Conservation (phyloP, 768 basidiomycete species). For the Chalciporus piperatus region DNA sequence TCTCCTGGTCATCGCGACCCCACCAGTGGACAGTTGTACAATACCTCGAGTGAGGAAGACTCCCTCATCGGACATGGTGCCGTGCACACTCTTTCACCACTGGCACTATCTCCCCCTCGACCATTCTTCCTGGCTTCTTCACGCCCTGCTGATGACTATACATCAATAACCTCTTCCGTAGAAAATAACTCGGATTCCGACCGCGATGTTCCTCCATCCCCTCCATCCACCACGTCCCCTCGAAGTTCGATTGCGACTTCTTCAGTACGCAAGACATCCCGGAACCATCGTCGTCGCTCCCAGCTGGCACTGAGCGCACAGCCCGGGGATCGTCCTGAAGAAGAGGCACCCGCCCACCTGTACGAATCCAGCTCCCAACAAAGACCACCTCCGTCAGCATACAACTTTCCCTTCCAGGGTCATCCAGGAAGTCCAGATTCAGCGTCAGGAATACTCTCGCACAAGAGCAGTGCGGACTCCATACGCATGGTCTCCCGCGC, state of each 20-base stretch:
- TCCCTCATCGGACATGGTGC: slow-evolving; percentile 11
- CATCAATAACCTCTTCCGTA: slow-evolving; percentile 14
- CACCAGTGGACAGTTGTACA: slow-evolving; percentile 13
- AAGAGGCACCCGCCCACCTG: slow-evolving; percentile 17
- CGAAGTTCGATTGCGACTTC: slow-evolving; percentile 12
- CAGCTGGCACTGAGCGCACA: slow-evolving; percentile 23
- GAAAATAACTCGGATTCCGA: slow-evolving; percentile 33
- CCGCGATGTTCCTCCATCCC: slow-evolving; percentile 20
- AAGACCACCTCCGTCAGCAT: slow-evolving; percentile 41
- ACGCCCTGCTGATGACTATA: slow-evolving; percentile 19
- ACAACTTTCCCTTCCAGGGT: slow-evolving; percentile 52
- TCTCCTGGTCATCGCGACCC: slow-evolving; percentile 10
- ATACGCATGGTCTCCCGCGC: slow-evolving; percentile 28
- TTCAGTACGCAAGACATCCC: slow-evolving; percentile 17
- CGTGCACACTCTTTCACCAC: slow-evolving; percentile 9
- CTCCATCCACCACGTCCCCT: slow-evolving; percentile 16
- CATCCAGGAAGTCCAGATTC: slow-evolving; percentile 69
- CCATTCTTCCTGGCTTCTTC: slow-evolving; percentile 35
- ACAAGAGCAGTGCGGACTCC: slow-evolving; percentile 43
- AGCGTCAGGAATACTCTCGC: slow-evolving; percentile 42
- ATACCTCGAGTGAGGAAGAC: slow-evolving; percentile 28
- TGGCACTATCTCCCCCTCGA: slow-evolving; percentile 36
- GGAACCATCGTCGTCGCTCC: slow-evolving; percentile 25
- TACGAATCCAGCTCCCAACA: slow-evolving; percentile 6
- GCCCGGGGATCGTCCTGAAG: slow-evolving; percentile 7